Base-by-base conservation (phyloP, 345 rosid genomes). In the Aegle marmelos region DNA sequence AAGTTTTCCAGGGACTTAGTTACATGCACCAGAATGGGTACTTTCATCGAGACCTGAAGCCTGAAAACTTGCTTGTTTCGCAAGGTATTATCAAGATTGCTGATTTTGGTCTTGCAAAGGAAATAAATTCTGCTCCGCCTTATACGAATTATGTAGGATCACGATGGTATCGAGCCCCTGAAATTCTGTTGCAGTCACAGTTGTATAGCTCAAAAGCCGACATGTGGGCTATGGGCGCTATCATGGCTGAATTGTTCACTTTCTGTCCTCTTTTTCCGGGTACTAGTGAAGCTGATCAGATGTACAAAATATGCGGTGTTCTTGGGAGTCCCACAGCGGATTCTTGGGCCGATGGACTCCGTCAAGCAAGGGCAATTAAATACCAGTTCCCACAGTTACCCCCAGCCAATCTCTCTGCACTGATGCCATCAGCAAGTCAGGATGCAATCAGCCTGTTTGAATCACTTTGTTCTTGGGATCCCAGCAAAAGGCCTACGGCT, bases 381-480 rank as follows among this genome's bases (percentile, higher is more conserved):
- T 94, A 88, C 80, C 93, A 87, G 73, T 92, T 92, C 72, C 97
- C 97, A 30, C 84, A 85, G 97, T 86, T 82, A 80, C 80, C 85
- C 16, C 88, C 90, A 62, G 89, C 87, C 31, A 70, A 73, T 77
- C 87, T 91, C 36, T 86, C 91, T 54, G 74, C 71, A 22, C 68
- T 85, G 76, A 83, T 93, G 71, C 94, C 91, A 71, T 87, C 86
- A 74, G 93, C 91, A 33, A 86, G 95, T 84, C 80, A 73, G 37
- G 89, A 88, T 79, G 97, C 90, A 48, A 61, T 88, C 74, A 86
- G 81, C 83, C 89, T 92, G 72, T 85, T 91, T 41, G 78, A 76
- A 78, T 84, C 85, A 6, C 97, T 94, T n/a, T 94, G 98, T 86
- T 88, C 91, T 8, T 94, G 98, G 98, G 98, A 94, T 89, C 98